Percentiles rank a stretch among this genome's conserved stretches.
These are phyloP conservation scores for Pyrrhoderma noxium DNA, from an alignment of 1,284 basidiomycete genomes.

Conservation along the genomic window DNA sequence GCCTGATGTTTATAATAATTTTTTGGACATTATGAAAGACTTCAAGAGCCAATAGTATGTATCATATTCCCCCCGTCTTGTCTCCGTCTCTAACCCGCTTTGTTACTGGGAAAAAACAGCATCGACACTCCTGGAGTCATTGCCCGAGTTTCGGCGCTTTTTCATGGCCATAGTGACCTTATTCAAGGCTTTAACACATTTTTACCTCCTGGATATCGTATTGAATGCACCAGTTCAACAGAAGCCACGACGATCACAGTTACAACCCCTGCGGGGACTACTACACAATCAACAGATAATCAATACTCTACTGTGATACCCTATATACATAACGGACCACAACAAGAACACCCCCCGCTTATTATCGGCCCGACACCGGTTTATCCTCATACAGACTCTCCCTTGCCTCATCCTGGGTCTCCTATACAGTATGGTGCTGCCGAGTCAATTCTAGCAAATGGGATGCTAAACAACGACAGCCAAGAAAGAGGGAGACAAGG, in stretches of 20 bases:
- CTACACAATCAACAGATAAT: constrained; percentile 42
- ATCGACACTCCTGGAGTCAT: constrained; percentile 99
- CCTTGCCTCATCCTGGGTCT: constrained; percentile 19
- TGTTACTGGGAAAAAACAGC: constrained; percentile 35
- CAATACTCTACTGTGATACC: constrained; percentile 24
- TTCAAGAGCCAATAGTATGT: constrained; percentile 92
- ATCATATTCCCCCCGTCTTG: neutral
- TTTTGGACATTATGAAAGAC: constrained; percentile 99
- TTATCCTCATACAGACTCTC: constrained; percentile 20
- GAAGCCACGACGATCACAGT: constrained; percentile 87
- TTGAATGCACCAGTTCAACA: constrained; percentile 82
- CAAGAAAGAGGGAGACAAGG: constrained; percentile 27
- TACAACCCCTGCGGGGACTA: constrained; percentile 86
- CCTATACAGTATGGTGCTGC: constrained; percentile 27
- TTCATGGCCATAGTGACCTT: constrained; percentile 87
- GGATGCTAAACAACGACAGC: constrained; percentile 20
- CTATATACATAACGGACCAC: neutral
- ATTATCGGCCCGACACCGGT: constrained; percentile 4
- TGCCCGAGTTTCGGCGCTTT: constrained; percentile 91
- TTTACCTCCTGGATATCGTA: constrained; percentile 92
- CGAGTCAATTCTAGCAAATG: constrained; percentile 18
- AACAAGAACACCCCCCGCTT: constrained; percentile 20
- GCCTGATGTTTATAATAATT: constrained; percentile 95
- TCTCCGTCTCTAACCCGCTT: constrained; percentile 6
- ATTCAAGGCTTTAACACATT: constrained; percentile 99